Conservation (phyloP, 73 alveolate species). For the Tetrahymena borealis region DNA sequence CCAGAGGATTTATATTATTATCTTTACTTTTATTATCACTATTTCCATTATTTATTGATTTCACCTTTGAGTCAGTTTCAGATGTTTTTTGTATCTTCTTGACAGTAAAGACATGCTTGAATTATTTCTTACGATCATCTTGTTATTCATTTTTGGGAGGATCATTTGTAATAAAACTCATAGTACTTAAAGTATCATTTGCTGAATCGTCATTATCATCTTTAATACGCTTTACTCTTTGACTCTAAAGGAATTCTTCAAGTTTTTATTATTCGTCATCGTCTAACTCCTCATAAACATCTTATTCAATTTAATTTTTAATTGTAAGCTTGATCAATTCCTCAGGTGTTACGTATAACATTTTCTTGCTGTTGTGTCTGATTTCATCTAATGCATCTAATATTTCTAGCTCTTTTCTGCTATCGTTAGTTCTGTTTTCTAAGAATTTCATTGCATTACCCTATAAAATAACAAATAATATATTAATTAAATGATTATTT, state of each 20-base stretch:
- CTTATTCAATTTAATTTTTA: not conserved
- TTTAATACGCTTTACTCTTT: not conserved
- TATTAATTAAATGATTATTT: not conserved
- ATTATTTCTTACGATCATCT: not conserved
- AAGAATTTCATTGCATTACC: slow-evolving; percentile 93
- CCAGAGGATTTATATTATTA: not conserved
- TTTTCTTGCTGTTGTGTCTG: slow-evolving; percentile 79
- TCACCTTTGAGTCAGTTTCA: not conserved
- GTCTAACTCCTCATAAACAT: not conserved
- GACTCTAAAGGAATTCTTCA: not conserved
- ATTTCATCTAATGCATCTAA: slow-evolving; percentile 93
- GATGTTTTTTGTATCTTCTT: not conserved
- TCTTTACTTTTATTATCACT: not conserved
- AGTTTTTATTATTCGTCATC: not conserved
- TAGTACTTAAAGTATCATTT: not conserved
- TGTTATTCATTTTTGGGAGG: not conserved
- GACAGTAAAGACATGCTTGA: not conserved
- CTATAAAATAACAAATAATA: not conserved
- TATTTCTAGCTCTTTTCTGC: slow-evolving; percentile 94
- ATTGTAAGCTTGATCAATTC: slow-evolving; percentile 19
- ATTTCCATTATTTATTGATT: not conserved
- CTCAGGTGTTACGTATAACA: slow-evolving; percentile 75
- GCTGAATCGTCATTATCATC: not conserved
- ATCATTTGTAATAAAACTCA: not conserved
- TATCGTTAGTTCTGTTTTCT: slow-evolving; percentile 94